Conservation (phyloP, 257 asterid species). For the Capsicum pubescens region DNA sequence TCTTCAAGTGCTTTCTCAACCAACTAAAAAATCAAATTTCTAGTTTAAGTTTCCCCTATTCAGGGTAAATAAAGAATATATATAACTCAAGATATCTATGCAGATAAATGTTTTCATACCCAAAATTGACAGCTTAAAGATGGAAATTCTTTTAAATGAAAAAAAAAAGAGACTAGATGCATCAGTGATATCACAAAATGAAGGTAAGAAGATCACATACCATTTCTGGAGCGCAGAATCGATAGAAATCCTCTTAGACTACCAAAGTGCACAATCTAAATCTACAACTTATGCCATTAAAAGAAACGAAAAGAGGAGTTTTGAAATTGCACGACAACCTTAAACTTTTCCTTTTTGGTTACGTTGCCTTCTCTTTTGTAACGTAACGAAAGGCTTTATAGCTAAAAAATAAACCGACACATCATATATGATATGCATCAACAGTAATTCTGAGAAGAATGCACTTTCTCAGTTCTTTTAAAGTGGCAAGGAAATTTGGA, state of each 20-base stretch:
- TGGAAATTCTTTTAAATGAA: background rate
- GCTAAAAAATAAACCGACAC: background rate
- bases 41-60: constrained; percentile 30
- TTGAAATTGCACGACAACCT: background rate
- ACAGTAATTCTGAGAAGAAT: background rate
- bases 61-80: constrained; percentile 13
- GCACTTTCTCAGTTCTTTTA: constrained; percentile 5
- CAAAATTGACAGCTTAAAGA: background rate
- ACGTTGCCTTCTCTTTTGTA: constrained; percentile 6
- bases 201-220: background rate
- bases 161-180: background rate
- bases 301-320: background rate
- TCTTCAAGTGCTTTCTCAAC: constrained; percentile 80
- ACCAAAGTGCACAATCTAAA: background rate
- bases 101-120: background rate
- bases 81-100: background rate
- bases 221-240: constrained; percentile 5
- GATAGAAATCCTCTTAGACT: background rate
- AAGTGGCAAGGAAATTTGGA: constrained; percentile 11
- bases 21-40: constrained; percentile 55
- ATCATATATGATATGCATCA: constrained; percentile 14
- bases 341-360: background rate
- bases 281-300: background rate
- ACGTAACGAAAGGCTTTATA: constrained; percentile 9
- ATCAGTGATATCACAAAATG: background rate